Evolutionary conservation across 1,139 yeast species (phyloP).

Genomic region (Pneumocystis sp.): DNA sequence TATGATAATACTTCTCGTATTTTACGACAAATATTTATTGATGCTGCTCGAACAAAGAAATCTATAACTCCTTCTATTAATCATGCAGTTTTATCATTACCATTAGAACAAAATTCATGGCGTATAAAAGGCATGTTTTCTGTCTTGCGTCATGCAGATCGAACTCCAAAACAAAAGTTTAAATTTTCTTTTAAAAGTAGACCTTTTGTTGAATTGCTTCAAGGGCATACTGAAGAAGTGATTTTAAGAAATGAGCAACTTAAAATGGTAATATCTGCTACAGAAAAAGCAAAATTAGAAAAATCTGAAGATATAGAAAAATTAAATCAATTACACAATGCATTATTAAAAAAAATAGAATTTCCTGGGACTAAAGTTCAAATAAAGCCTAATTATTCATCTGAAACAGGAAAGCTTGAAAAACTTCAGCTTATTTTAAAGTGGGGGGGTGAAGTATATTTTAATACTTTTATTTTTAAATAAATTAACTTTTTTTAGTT

Average conservation of each 20-base stretch:
- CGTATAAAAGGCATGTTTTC: slow-evolving; percentile 83
- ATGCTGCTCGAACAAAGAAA: slow-evolving; percentile 42
- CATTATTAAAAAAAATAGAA: slow-evolving; percentile 73
- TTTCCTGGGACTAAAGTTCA: slow-evolving; percentile 97
- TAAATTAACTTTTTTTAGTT: slow-evolving; percentile 28
- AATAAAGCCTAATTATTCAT: slow-evolving; percentile 68
- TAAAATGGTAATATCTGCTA: slow-evolving; percentile 71
- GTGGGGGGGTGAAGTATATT: slow-evolving; percentile 80
- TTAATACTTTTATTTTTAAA: not conserved
- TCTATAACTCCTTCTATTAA: slow-evolving; percentile 13
- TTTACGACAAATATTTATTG: slow-evolving; percentile 54
- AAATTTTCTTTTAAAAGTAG: slow-evolving; percentile 87
- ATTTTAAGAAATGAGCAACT: slow-evolving; percentile 80
- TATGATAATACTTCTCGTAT: slow-evolving; percentile 75
- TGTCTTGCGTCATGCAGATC: slow-evolving; percentile 91
- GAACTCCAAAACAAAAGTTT: slow-evolving; percentile 98
- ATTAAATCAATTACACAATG: slow-evolving; percentile 57
- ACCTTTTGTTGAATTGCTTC: slow-evolving; percentile 67
- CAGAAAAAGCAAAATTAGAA: slow-evolving; percentile 63
- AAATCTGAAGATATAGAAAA: slow-evolving; percentile 68
- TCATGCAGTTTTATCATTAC: slow-evolving; percentile 15
- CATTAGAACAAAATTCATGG: slow-evolving; percentile 82
- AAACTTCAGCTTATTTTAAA: slow-evolving; percentile 89
- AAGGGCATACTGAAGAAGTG: slow-evolving; percentile 92
- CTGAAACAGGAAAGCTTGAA: slow-evolving; percentile 53